Evolutionary conservation across 2,329 filamentous ascomycete species (phyloP), one percentile per base, ranked within the genome.

Genomic region (Fusarium sp.): DNA sequence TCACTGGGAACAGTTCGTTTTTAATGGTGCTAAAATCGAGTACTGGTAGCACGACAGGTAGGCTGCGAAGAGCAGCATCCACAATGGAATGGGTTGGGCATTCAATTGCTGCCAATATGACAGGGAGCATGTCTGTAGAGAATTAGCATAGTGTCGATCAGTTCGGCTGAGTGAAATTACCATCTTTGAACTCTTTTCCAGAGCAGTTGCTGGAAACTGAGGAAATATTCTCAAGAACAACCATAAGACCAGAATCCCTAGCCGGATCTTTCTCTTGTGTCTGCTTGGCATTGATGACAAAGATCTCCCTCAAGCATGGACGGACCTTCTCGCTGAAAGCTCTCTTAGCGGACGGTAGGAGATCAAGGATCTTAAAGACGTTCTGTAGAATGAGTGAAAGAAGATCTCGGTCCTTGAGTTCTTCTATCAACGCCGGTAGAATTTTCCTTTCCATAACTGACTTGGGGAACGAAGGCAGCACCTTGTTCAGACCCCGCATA

Each of bases 1-100:
- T 92, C 2, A 97, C 90, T 0, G 96, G 96, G 78, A 99, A 99
- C 2, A 99, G 86, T 68, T 98, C 95, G 73, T 97, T 96, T 80
- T 98, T 99, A 74, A 98, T 94, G 0, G 95, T 98, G 71, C 92
- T 97, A 72, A 98, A 98, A 80, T 99, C 96, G 10, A 99, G 88
- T 5, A 96, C 89, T 1, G 94, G 93, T 8, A 98, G 82, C n/a
- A 98, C 88, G 2, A 89, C 85, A 3, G 93, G 91, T 8, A 99
- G 82, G 28, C 91, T 92, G 49, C 91, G 88, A 16, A 99, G 84
- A 5, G 94, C 91, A 6, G 92, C 92, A 80, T 98, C 96, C 1
- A 98, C 92, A 18, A 99, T 85, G 2, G 92, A 91, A 71, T 97
- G 96, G 0, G 94, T 98, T 1, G 93, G 88, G 12, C 94, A 97